A percentile compares a stretch with the other conserved stretches of the same genome.
Conservation (phyloP, 257 asterid genomes). For the Rauvolfia tetraphylla region DNA sequence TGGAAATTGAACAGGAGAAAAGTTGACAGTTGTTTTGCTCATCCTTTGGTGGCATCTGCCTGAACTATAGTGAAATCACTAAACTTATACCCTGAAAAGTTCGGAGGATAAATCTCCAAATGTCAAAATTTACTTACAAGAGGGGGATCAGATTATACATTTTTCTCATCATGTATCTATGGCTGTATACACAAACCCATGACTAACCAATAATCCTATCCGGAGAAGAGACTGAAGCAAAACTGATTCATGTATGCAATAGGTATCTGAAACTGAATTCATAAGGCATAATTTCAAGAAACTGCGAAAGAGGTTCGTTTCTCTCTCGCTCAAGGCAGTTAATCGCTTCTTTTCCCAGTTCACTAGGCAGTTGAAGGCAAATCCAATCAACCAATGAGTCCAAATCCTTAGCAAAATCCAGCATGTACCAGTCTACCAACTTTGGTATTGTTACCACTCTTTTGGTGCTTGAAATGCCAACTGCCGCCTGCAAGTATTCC, state of each 20-base stretch:
- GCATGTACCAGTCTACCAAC: slow-evolving; percentile 79
- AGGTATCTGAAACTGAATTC: slow-evolving; percentile 88
- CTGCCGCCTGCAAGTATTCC: slow-evolving; percentile 73
- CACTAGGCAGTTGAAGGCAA: slow-evolving; percentile 66
- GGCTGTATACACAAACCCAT: slow-evolving; percentile 29
- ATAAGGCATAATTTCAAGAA: slow-evolving; percentile 66
- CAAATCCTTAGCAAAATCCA: slow-evolving; percentile 81
- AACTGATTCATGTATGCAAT: slow-evolving; percentile 44
- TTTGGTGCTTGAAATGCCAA: slow-evolving; percentile 50
- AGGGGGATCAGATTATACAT: slow-evolving; percentile 25
- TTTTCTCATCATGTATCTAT: slow-evolving; percentile 28
- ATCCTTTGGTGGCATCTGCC: background rate
- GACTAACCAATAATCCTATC: slow-evolving; percentile 26
- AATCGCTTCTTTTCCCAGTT: slow-evolving; percentile 64
- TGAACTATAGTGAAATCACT: background rate
- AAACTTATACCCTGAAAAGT: slow-evolving; percentile 8
- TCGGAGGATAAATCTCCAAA: slow-evolving; percentile 5
- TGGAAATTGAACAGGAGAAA: background rate
- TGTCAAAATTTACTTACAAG: slow-evolving; percentile 38
- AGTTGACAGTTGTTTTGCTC: background rate
- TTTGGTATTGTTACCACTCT: slow-evolving; percentile 72
- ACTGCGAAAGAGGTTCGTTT: slow-evolving; percentile 37
- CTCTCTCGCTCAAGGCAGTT: slow-evolving; percentile 55
- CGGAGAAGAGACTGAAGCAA: slow-evolving; percentile 14
- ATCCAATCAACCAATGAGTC: slow-evolving; percentile 86